phyloP scores from a whole-genome alignment of 495 filamentous ascomycete genomes.

The Cercophora scortea region DNA sequence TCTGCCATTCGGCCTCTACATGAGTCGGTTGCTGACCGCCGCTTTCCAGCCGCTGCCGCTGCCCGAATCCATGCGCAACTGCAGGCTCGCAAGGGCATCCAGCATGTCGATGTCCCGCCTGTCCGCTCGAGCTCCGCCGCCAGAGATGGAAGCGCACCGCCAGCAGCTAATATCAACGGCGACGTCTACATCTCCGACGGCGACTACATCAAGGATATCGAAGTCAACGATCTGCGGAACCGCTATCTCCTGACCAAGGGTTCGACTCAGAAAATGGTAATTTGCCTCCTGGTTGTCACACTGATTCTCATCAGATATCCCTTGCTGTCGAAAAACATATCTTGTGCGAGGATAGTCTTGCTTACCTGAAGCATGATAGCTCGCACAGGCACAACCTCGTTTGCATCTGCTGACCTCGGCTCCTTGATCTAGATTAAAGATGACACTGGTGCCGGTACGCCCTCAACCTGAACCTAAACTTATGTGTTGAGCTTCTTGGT shows the following conservation, averaged over 20 bases:
- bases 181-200: constrained; percentile 93
- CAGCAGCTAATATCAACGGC: constrained; percentile 51
- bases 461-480: constrained; percentile 35
- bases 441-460: constrained; percentile 99
- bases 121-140: constrained; percentile 49
- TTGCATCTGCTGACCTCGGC: constrained; percentile 95
- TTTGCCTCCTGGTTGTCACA: constrained; percentile 51
- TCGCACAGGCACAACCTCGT: constrained; percentile 61
- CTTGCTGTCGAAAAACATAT: constrained; percentile 29
- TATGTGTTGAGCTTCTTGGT: constrained; percentile 47
- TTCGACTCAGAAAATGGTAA: constrained; percentile 99
- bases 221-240: constrained; percentile 96
- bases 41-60: constrained; percentile 68
- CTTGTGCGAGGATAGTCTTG: constrained; percentile 61
- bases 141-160: constrained; percentile 23
- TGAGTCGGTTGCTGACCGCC: neutral
- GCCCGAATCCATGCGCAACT: constrained; percentile 90
- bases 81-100: constrained; percentile 85
- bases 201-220: constrained; percentile 96
- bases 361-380: constrained; percentile 79
- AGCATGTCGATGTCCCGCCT: constrained; percentile 89
- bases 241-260: constrained; percentile 97
- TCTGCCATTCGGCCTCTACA: neutral
- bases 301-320: constrained; percentile 67
- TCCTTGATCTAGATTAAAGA: constrained; percentile 99